Evolutionary conservation across 768 basidiomycete genomes (phyloP), one percentile per base, ranked within the genome.

Genomic region (Suillus brevipes): DNA sequence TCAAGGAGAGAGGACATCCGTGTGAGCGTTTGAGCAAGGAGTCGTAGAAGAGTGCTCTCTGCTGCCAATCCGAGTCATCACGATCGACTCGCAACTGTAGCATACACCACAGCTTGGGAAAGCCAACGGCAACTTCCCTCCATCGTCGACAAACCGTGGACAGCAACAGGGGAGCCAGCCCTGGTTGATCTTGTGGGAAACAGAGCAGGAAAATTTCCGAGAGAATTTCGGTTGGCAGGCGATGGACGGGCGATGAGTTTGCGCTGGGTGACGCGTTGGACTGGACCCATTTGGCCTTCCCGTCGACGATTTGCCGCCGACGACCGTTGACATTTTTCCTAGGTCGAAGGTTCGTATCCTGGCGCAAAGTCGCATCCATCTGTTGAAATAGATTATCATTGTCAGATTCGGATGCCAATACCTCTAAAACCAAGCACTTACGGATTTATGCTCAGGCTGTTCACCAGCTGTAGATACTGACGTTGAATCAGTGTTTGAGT

Each of bases 81-180:
- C 59, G 61, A 36, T 65, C 61, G 20, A 64, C 60, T 10, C 10
- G 4, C 43, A 76, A 68, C 7, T 14, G 13, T 6, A 86, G 81
- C 2, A 80, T 77, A 14, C 81, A 78, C 85, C 85, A 86, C 31
- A 86, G 70, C 57, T 73, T 75, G 20, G 85, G 82, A 0, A 80
- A 80, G 9, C 72, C 71, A 20, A 75, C 55, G 28, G 74, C 79
- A 14, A 85, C 62, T 12, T 71, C 62, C 65, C 78, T 78, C 85
- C 85, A 86, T 4, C 73, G 64, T 2, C 72, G 71, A 65, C 81
- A 83, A 13, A 85, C 78, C 47, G 71, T 70, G 23, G 78, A 73
- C 25, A 85, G 66, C 9, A 81, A 55, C 42, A 81, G 65, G 20
- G 84, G 83, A 0, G 77, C 78, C 1, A 68, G 64, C 3, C 20